Conservation (phyloP, 441 rosid species). For the Arabidopsis hybrid region DNA sequence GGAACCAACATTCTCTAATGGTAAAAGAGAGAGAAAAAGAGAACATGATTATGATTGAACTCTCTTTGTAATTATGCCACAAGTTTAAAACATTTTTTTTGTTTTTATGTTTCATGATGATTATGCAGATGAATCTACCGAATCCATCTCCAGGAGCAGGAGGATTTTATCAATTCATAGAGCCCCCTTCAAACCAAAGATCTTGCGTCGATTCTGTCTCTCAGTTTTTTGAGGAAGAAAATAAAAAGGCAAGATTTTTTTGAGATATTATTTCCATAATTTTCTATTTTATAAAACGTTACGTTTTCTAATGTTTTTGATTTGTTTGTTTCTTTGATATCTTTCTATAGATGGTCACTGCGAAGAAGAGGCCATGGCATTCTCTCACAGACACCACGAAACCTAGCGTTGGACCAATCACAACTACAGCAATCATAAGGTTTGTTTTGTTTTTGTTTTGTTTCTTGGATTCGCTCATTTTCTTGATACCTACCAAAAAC, state of each 20-base stretch:
- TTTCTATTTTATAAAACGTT: neutral
- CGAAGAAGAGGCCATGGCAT: constrained; percentile 30
- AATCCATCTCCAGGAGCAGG: constrained; percentile 35
- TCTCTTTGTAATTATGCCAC: neutral
- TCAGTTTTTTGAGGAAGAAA: constrained; percentile 50
- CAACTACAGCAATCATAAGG: constrained; percentile 21
- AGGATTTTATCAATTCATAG: constrained; percentile 51
- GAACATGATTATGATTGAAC: neutral
- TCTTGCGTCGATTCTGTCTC: constrained; percentile 38
- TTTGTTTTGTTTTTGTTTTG: neutral
- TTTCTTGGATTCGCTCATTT: constrained; percentile 1
- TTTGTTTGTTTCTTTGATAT: constrained; percentile 13
- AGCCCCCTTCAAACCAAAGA: constrained; percentile 86
- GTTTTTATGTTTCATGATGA: neutral
- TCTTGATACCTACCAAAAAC: constrained; percentile 19
- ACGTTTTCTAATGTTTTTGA: constrained; percentile 1
- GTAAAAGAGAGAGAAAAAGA: neutral
- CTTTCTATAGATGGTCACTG: constrained; percentile 24
- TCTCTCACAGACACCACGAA: constrained; percentile 25
- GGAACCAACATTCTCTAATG: constrained; percentile 14
- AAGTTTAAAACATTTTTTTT: neutral
- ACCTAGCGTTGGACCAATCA: constrained; percentile 19
- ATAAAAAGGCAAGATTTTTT: constrained; percentile 42
- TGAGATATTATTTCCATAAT: neutral
- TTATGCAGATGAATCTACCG: constrained; percentile 50